Evolutionary conservation across 1,284 basidiomycete species (phyloP), one percentile per base, ranked within the genome.

Genomic region (Puccinia horiana): DNA sequence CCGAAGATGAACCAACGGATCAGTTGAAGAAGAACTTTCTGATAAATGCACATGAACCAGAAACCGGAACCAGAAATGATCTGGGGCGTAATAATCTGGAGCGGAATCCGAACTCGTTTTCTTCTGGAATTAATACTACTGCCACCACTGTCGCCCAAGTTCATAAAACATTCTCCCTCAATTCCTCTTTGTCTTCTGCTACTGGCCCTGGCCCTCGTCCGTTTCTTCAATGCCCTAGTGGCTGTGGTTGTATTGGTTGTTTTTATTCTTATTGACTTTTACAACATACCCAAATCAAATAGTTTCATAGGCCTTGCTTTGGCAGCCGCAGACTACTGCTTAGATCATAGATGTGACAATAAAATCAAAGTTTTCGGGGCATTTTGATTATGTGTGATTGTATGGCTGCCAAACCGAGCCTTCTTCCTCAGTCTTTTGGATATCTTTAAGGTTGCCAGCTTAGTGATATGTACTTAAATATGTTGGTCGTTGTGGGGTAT

Each of bases 141-240:
- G 29, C n/a, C 11, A 23, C 56, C 18, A 69, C 65, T 47, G 26
- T 47, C n/a, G 26, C 65, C 42, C 9, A 69, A 44, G 23, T 47
- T 14, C 26, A 29, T 23, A 8, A 8, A 1, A 23, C 2, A 44
- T 14, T 47, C 42, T 69, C 42, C 18, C 23, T 65, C 12, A 1
- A 12, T 18, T 0, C 0, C 26, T 20, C 61, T 63, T 65, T 42
- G 40, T 69, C 65, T 2, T 23, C 35, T 18, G 29, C 35, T 23
- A 2, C 26, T 6, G 16, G 6, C 12, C 4, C n/a, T n/a, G 8
- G n/a, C n/a, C n/a, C 35, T 40, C 35, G 73, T 23, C 54, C 54
- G 1, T 75, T 75, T 29, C 73, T 75, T 29, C 73, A 75, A 61
- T 75, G 73, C 26, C 73, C 73, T 12, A 75, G 54, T 61, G 73